Evolutionary conservation across 441 rosid species (phyloP).

Genomic region (Adansonia gregorii): DNA sequence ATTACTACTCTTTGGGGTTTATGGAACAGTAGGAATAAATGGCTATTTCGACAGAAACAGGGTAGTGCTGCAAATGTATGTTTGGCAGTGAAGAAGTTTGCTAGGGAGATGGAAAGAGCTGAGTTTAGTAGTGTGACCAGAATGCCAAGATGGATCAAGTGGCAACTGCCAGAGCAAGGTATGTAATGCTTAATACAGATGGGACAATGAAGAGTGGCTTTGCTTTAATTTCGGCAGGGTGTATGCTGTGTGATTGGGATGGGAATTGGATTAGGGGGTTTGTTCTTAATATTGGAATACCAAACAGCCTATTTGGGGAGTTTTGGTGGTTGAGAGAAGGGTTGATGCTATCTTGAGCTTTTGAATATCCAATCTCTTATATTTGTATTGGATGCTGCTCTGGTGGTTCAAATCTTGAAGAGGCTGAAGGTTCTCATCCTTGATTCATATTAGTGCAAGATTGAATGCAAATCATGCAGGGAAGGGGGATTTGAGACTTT

Average conservation of each 20-base stretch:
- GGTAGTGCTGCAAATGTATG: not conserved
- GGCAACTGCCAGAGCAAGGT: not conserved
- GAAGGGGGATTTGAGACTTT: not conserved
- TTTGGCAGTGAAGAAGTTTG: not conserved
- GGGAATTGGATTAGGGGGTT: not conserved
- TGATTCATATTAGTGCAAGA: conserved; percentile 1
- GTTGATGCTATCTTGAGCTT: not conserved
- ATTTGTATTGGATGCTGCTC: not conserved
- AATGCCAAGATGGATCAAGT: conserved; percentile 7
- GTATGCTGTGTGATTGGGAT: not conserved
- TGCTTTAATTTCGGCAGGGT: not conserved
- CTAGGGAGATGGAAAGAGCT: not conserved
- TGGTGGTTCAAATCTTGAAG: conserved; percentile 7
- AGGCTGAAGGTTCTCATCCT: not conserved
- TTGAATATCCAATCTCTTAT: not conserved
- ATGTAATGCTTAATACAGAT: not conserved
- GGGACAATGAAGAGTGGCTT: not conserved
- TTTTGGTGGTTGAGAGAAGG: not conserved
- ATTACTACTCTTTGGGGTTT: not conserved
- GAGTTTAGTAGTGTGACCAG: not conserved
- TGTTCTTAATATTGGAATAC: not conserved
- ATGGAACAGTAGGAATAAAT: not conserved
- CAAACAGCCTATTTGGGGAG: not conserved
- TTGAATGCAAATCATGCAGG: conserved; percentile 5
- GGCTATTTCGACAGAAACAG: not conserved